Evolutionary conservation across 768 basidiomycete species (phyloP), one percentile per base, ranked within the genome.

Genomic region (Clavaria fumosa): DNA sequence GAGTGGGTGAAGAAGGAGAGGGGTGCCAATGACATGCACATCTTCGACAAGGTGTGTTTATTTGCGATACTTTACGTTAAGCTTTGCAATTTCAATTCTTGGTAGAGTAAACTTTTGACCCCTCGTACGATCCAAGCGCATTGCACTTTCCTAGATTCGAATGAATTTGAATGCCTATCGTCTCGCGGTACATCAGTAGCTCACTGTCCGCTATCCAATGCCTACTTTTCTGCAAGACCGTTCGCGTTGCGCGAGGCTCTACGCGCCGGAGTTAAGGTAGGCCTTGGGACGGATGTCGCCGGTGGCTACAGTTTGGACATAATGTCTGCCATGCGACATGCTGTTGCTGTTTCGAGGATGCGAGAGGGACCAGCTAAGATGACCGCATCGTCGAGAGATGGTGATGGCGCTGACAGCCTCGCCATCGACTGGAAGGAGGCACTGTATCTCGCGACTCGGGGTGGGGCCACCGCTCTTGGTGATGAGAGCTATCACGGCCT

Each of bases 171-270:
- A 0, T 65, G 62, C 12, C 58, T 90, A 9, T 58, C 61, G 1
- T 43, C 45, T 3, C 53, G 51, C 19, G 70, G 73, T 11, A 71
- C 76, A 1, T 64, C 81, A 2, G 62, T 91, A 15, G 83, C 88
- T 0, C 84, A 88, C 47, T 93, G 89, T 53, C 89, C 89, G 0
- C 62, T 93, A 9, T 89, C 86, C 0, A 91, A 93, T 50, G 67
- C 71, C 2, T 93, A 91, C 56, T 88, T 91, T 55, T 88, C 83
- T 0, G 67, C 72, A 9, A 60, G 68, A 38, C 71, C 76, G 1
- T 78, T 85, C 49, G 68, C 64, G 2, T 58, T 82, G 23, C 71
- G 75, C 22, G 82, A 86, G 53, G 82, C 83, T 3, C 59, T 89
- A 23, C 56, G 67, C 31, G 55, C 53, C 20, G 67, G 65, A 0